Evolutionary conservation across 2,329 filamentous ascomycete genomes (phyloP), one percentile per base, ranked within the genome.

Genomic region (Hypoxylon sp.): DNA sequence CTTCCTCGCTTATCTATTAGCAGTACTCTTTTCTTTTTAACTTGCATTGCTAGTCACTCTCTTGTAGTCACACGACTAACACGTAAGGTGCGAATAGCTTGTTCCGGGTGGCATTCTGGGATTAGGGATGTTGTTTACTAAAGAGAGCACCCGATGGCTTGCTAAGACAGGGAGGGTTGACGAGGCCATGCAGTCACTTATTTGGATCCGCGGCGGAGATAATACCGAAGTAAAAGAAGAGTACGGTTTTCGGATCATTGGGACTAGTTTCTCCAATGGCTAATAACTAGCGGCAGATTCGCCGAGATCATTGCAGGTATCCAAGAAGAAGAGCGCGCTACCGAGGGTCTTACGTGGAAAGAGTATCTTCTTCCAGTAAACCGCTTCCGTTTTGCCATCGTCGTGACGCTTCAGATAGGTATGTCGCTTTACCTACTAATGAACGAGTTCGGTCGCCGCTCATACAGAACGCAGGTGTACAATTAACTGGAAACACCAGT

Each of bases 131-230:
- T 74, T 84, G 3, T 77, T 84, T 2, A 81, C 82, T 73, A 82
- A 81, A 63, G 85, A 86, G 76, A 84, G 82, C 58, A 76, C 79
- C 0, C 75, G 82, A 49, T 84, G 84, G 84, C 73, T 84, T 25
- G 82, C 83, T 3, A 81, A 82, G 66, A 80, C 80, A 36, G 83
- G 83, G 0, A 77, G 79, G 10, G 76, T 76, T 2, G 82, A 86
- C 1, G 80, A 86, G 67, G 84, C 83, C 1, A 76, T 61, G 30
- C 75, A 82, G 57, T 82, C 81, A 2, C 73, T 87, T n/a, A 79
- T 82, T 19, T 86, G 84, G 84, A 81, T 87, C 11, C 81, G 85
- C 2, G 84, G 83, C 3, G 84, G 82, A n/a, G 78, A 81, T 50
- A 74, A 73, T 1, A 70, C 76, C 7, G 73, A 77, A 23, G 79